phyloP scores from a whole-genome alignment of 495 filamentous ascomycete genomes.

The Xylaria castorea region DNA sequence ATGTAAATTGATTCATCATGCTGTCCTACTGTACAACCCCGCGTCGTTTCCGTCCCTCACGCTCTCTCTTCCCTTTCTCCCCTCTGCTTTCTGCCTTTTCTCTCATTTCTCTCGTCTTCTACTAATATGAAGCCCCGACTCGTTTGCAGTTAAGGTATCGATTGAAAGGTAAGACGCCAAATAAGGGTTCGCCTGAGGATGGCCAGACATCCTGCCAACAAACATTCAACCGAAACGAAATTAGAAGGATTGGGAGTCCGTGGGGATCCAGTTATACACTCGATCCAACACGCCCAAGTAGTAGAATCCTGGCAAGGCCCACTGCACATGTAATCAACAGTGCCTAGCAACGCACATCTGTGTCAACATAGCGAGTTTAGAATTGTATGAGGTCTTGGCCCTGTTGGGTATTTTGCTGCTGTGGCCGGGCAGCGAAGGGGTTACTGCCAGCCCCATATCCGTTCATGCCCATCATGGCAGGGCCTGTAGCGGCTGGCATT shows the following conservation, averaged over 20 bases:
- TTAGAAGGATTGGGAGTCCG: not conserved
- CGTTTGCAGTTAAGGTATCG: slow-evolving; percentile 20
- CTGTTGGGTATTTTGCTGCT: slow-evolving; percentile 70
- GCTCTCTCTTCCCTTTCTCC: not conserved
- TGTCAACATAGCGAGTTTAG: slow-evolving; percentile 49
- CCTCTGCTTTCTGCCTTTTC: not conserved
- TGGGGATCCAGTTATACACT: not conserved
- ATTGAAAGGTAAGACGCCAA: slow-evolving; percentile 25
- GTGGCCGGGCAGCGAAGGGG: slow-evolving; percentile 71
- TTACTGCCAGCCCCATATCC: slow-evolving; percentile 65
- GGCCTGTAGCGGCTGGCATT: slow-evolving; percentile 80
- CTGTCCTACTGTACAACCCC: slow-evolving; percentile 23
- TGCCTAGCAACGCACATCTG: slow-evolving; percentile 4
- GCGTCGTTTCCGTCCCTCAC: not conserved
- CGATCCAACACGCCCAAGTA: not conserved
- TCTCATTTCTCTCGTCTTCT: not conserved
- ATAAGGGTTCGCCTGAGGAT: not conserved
- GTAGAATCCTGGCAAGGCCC: not conserved
- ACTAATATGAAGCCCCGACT: slow-evolving; percentile 19
- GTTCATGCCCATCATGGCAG: slow-evolving; percentile 60
- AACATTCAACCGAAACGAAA: not conserved
- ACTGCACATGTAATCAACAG: not conserved
- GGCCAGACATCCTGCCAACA: not conserved
- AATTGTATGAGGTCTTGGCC: slow-evolving; percentile 92
- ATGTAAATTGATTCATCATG: slow-evolving; percentile 16